Evolutionary conservation across 768 basidiomycete genomes (phyloP), one percentile per base, ranked within the genome.

Genomic region (Tephrocybe sp.): DNA sequence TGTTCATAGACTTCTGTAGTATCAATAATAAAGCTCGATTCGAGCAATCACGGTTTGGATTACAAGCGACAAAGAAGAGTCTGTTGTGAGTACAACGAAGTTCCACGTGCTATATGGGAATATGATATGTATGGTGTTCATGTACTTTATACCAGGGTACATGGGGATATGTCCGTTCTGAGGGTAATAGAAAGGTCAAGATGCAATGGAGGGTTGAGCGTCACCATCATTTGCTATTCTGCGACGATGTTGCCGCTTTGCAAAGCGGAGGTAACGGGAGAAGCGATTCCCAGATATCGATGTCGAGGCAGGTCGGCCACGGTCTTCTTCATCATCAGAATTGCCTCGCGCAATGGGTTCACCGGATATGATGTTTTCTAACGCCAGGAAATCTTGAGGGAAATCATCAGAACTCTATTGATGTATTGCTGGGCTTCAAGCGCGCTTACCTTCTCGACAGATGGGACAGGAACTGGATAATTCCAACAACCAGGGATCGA

Each of bases 401-500:
- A 5, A 30, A 30, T 30, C 28, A 30, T 30, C 28, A 30, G 28
- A n/a, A n/a, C n/a, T n/a, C n/a, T n/a, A n/a, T n/a, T n/a, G n/a
- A n/a, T n/a, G n/a, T n/a, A n/a, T n/a, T n/a, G n/a, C n/a, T n/a
- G n/a, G n/a, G n/a, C n/a, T n/a, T n/a, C n/a, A 17, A 25, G 40
- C 17, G 63, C 77, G n/a, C 33, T 47, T 58, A 92, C 92, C 93
- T 70, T 94, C 88, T 59, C 95, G 79, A 67, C 95, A 97, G 24
- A 97, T 80, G 4, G 95, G 95, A 69, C 96, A 97, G 26, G 90
- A 88, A 51, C 86, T 86, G 1, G 93, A 94, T 23, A 96, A 76
- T 60, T 94, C 85, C 40, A 98, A 75, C 36, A 98, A 71, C 95
- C 95, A 96, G 28, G 88, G 91, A 68, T 96, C 94, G 50, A 96